Evolutionary conservation across 352 stramenopile genomes (phyloP).

Genomic region (Hyaloperonospora brassicae): DNA sequence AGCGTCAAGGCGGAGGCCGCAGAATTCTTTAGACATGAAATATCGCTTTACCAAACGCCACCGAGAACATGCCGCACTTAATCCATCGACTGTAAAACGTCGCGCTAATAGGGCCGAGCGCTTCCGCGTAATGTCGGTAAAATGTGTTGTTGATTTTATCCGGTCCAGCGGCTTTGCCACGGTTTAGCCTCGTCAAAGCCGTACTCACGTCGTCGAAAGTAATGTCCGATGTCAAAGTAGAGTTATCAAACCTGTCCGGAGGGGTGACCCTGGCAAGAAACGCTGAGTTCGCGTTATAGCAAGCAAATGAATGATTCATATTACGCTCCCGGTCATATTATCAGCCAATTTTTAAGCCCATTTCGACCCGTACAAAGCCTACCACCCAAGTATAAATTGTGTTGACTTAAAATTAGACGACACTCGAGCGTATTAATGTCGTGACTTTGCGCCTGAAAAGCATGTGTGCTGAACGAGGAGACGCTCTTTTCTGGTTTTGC

Average conservation of each 20-base stretch:
- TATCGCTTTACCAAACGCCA: no score
- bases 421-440: no score
- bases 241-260: not conserved
- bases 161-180: not conserved
- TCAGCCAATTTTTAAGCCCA: not conserved
- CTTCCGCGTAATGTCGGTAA: not conserved
- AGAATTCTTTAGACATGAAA: no score
- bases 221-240: not conserved
- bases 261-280: not conserved
- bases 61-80: no score
- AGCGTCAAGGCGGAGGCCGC: no score
- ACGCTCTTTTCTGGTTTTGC: no score
- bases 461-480: no score
- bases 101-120: not conserved
- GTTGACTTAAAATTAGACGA: no score
- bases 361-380: not conserved
- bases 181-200: conserved; percentile 14
- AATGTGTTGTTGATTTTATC: not conserved
- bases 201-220: not conserved
- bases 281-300: not conserved
- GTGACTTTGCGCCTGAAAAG: no score
- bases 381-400: no score
- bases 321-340: not conserved
- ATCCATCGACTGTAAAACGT: not conserved
- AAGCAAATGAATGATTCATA: not conserved